Evolutionary conservation across 768 basidiomycete species (phyloP).

Genomic region (Ephemerocybe angulata): DNA sequence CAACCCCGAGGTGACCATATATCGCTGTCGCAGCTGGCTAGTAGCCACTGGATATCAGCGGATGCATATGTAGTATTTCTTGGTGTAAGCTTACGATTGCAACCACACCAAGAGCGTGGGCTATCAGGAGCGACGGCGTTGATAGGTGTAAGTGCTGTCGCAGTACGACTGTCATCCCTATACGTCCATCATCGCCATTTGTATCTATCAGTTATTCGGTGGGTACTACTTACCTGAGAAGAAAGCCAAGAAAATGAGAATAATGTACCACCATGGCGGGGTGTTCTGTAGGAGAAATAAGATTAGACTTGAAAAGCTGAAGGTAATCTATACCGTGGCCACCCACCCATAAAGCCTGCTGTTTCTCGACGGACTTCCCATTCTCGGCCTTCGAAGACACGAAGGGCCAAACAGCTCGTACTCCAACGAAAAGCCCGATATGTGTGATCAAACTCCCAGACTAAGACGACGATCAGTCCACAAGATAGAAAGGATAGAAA

Average conservation of each 20-base stretch:
- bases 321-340: not conserved
- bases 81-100: not conserved
- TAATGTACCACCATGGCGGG: conserved; percentile 59
- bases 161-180: conserved; percentile 53
- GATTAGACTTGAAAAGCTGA: not conserved
- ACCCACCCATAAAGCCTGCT: not conserved
- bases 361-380: conserved; percentile 35
- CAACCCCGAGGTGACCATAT: conserved; percentile 2
- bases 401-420: conserved; percentile 47
- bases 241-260: conserved; percentile 48
- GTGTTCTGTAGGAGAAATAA: not conserved
- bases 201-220: not conserved
- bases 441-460: conserved; percentile 61
- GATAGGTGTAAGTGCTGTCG: conserved; percentile 31
- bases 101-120: not conserved
- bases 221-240: conserved; percentile 41
- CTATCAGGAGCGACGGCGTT: not conserved
- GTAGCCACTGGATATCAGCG: not conserved
- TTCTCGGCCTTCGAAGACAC: conserved; percentile 44
- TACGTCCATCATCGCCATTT: not conserved
- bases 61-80: not conserved
- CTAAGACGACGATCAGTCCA: conserved; percentile 23
- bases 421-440: conserved; percentile 54
- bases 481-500: not conserved
- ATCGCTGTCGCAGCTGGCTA: conserved; percentile 5